Evolutionary conservation across 805 yeast species (phyloP), one percentile per base, ranked within the genome.

Genomic region (Saccharomycodes ludwigii): DNA sequence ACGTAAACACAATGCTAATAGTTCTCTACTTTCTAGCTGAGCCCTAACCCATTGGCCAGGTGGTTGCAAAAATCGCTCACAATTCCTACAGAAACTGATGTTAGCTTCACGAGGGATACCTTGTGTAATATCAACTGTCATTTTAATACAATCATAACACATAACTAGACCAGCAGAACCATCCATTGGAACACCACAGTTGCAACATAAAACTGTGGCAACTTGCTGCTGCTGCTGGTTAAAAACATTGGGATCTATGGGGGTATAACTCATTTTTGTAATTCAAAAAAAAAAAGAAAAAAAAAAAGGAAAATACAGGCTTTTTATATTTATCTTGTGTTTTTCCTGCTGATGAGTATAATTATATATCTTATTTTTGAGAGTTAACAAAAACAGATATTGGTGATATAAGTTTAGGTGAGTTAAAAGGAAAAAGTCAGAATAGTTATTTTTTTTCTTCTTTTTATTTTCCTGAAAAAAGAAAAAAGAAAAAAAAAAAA

Each of bases 131-230:
- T 88, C 96, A 37, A 84, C 91, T 2, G 84, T 84, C 50, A 88
- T 63, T 57, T 84, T 83, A 53, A 91, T 82, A 73, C 99, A 91
- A 59, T 91, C 97, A 65, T 82, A 77, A 63, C 98, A 91, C 94
- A 88, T 84, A 18, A 85, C 94, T 35, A 86, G 62, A 10, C 95
- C 95, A 17, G 73, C 61, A 16, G 96, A 83, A 27, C 97, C 97
- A 53, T 91, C 97, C 72, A 91, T 83, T 27, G 97, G 96, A 35
- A 80, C 83, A 61, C 97, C 97, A 77, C 98, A 91, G 77, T 83
- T 84, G 61, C 94, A 85, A 66, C 98, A 91, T 36, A 91, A 72
- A 38, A 91, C 91, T 2, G 97, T 91, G 21, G 96, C 93, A 13
- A 65, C 68, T 6, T 47, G 42, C 11, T 41, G 43, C 15, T 52